Conservation (phyloP, 306 rosid species). For the Vigna reflexopilosa region DNA sequence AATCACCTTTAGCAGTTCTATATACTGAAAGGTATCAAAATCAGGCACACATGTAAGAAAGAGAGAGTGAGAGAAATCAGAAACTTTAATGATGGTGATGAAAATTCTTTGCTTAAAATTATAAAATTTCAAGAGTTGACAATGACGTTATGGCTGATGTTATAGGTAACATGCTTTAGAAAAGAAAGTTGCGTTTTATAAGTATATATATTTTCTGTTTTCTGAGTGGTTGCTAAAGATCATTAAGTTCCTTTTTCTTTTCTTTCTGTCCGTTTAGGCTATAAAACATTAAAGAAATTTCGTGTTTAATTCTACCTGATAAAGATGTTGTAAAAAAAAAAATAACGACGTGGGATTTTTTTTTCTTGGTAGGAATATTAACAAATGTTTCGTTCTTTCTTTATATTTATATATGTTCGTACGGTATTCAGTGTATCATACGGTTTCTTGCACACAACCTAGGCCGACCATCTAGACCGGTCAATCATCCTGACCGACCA, state of each 20-base stretch:
- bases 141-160: slow-evolving; percentile 16
- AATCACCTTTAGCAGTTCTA: not conserved
- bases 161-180: slow-evolving; percentile 10
- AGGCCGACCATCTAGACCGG: no score
- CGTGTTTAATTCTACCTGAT: not conserved
- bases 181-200: slow-evolving; percentile 5
- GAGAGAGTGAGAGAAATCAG: not conserved
- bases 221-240: not conserved
- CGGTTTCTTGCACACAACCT: no score
- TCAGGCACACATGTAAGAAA: not conserved
- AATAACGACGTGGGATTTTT: no score
- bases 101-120: not conserved
- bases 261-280: not conserved
- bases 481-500: no score
- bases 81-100: not conserved
- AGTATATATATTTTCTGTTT: not conserved
- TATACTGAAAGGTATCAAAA: not conserved
- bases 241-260: not conserved
- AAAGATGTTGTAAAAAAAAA: no score
- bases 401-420: no score
- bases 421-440: no score
- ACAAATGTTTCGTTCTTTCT: no score
- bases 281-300: not conserved
- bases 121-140: not conserved
- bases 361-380: no score